Evolutionary conservation across 1,284 basidiomycete species (phyloP).

Genomic region (Malassezia vespertilionis): DNA sequence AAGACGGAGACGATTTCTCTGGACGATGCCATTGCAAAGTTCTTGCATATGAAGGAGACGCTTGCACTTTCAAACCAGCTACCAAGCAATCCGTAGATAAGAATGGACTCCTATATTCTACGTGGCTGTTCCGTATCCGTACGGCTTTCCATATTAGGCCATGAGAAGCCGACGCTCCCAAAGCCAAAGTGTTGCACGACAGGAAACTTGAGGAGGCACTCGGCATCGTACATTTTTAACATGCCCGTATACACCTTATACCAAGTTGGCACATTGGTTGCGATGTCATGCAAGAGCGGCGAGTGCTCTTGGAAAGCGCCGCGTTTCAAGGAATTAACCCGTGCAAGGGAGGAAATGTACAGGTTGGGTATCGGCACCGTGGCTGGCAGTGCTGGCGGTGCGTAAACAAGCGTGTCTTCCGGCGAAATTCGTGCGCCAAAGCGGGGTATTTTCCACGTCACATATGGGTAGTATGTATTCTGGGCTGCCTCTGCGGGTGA

Average conservation of each 20-base stretch:
- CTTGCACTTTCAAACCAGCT: conserved; percentile 33
- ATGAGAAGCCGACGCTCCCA: conserved; percentile 50
- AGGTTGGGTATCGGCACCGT: conserved; percentile 26
- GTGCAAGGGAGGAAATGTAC: conserved; percentile 56
- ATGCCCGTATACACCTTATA: conserved; percentile 76
- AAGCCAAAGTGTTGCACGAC: conserved; percentile 90
- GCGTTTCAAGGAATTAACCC: conserved; percentile 48
- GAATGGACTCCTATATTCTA: no score
- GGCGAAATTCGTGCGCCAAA: conserved; percentile 8
- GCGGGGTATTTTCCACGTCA: not conserved
- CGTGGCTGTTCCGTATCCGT: no score
- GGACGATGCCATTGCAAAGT: conserved; percentile 24
- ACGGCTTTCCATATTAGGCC: no score
- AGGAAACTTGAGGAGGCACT: conserved; percentile 88
- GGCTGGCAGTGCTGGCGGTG: not conserved
- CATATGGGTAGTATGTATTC: conserved; percentile 3
- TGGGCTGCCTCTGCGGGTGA: conserved; percentile 1
- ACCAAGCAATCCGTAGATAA: not conserved
- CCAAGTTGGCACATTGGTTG: conserved; percentile 73
- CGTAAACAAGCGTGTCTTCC: not conserved
- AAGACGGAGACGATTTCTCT: conserved; percentile 40
- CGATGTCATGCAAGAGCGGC: conserved; percentile 76
- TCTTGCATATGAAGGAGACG: conserved; percentile 30
- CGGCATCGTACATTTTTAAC: conserved; percentile 92
- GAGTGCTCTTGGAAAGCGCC: conserved; percentile 39